Evolutionary conservation across 1,139 yeast genomes (phyloP), one percentile per base, ranked within the genome.

Genomic region (Diutina scorzettiae): DNA sequence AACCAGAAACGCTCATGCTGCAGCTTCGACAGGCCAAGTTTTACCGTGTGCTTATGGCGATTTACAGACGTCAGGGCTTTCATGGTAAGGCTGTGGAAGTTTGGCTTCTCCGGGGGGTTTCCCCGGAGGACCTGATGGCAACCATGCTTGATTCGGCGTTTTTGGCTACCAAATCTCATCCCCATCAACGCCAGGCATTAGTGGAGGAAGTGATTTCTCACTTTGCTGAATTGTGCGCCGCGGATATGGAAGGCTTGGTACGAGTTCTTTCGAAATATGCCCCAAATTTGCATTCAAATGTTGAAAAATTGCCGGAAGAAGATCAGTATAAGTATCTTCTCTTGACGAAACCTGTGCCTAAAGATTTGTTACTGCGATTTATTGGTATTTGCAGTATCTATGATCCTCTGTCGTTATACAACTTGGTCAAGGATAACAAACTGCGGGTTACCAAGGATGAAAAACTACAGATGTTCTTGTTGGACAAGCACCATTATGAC

Each of bases 61-160:
- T 81, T 3, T 84, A 78, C 54, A 62, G 71, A 37, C 59, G 72
- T 0, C 76, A 80, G 45, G 69, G 71, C 7, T 67, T 64, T 44
- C 75, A 65, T 49, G 61, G 75, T 2, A 71, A 77, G 45, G 71
- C 81, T 1, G 49, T 68, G 34, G 63, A 60, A 41, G 52, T 63
- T 2, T 66, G 70, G 69, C 48, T 67, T 29, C 21, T 18, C 2
- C 12, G n/a, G 7, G 24, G 21, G 2, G 49, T 53, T 43, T 47
- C 49, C 20, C 48, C 48, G 17, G 37, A 41, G 4, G 43, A 48
- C 2, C 28, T 27, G 5, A 29, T 42, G 33, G 44, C 45, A 2
- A 45, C 46, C 16, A 59, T 73, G 18, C 51, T 77, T 17, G 64
- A 61, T 32, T 62, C 62, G 34, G 66, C 76, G 32, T 66, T 71